Base-by-base conservation (phyloP, 2,329 filamentous ascomycete genomes). In the Bipolaris zeicola region DNA sequence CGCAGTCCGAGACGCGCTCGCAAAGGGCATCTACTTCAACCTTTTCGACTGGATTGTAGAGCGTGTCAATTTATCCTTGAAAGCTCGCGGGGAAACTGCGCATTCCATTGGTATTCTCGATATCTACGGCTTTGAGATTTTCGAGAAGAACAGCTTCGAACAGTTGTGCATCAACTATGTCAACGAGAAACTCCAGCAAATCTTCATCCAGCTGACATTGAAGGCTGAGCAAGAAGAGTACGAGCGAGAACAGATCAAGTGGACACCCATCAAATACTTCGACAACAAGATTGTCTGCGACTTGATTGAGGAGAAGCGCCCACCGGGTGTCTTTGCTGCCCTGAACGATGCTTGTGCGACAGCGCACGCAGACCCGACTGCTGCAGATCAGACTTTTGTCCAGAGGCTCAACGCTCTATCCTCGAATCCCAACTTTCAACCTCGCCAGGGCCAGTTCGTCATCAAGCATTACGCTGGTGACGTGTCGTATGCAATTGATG, bases 111-210 rank as follows among this genome's bases (percentile, higher is more conserved):
- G 95, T 72, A 98, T 99, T 72, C 83, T 99, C 65, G 95, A 99
- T 83, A 99, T 99, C 66, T 99, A 99, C 75, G 95, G 95, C 2
- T 99, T 99, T 71, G 95, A 99, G 75, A 99, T 99, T 66, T 99
- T 99, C 68, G 93, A 99, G 67, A 86, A 91, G 70, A 99, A 99
- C 80, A 97, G 94, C 80, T 99, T 99, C 70, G 95, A 99, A 76
- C 95, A 99, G 76, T 84, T 99, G 5, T 99, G 95, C 81, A 99
- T 99, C 83, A 99, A 99, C 78, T 99, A 99, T 78, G 98, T 96
- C 60, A 99, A 99, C 78, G 95, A 99, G 77, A 99, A 97, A 76
- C 86, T 99, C 55, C 95, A 99, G 78, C 95, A 99, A 73, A 98
- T 99, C 70, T 99, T 99, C 75, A 99, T 99, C 66, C 95, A 99